Base-by-base conservation (phyloP, 306 rosid genomes). In the Sesbania bispinosa region DNA sequence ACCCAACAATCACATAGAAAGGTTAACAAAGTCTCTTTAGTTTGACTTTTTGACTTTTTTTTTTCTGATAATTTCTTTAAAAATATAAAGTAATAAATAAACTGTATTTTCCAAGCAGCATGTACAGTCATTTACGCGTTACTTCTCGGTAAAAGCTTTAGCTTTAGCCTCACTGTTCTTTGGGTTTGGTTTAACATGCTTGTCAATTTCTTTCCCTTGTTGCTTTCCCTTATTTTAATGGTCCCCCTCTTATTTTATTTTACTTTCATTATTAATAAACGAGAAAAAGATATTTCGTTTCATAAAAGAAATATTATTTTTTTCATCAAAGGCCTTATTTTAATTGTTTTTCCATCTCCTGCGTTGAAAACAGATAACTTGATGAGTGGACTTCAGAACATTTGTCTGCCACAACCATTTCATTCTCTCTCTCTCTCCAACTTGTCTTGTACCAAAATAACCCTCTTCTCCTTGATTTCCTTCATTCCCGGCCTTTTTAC, bases 341-440 rank as follows among this genome's bases (percentile, higher is more conserved):
- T 62, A 33, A 18, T 62, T 69, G 27, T 1, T 62, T 59, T 69
- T 27, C 13, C 43, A 47, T 38, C n/a, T 20, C 71, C 6, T 80
- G 2, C 21, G 38, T 75, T 63, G 78, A 75, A 80, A 69, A 80
- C 43, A 43, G 57, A 62, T 39, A 59, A 7, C 60, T 68, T 38
- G 54, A 66, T 77, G 85, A 75, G 81, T 67, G 71, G 82, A 62
- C 67, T 74, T n/a, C 58, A 38, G 72, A 23, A 46, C 79, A 51
- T 51, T 71, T 80, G 89, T 75, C 87, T 33, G 75, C 77, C 83
- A 48, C 83, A 75, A 77, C 82, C 76, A 15, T 30, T 45, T 62
- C 51, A 46, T 77, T 63, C 46, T 61, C 33, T 19, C 26, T 29
- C 78, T 73, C 61, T 48, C 46, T 33, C 38, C 38, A 15, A 19